Evolutionary conservation across 2,329 filamentous ascomycete species (phyloP), one percentile per base, ranked within the genome.

Genomic region (Allantophomopsis cytisporea): DNA sequence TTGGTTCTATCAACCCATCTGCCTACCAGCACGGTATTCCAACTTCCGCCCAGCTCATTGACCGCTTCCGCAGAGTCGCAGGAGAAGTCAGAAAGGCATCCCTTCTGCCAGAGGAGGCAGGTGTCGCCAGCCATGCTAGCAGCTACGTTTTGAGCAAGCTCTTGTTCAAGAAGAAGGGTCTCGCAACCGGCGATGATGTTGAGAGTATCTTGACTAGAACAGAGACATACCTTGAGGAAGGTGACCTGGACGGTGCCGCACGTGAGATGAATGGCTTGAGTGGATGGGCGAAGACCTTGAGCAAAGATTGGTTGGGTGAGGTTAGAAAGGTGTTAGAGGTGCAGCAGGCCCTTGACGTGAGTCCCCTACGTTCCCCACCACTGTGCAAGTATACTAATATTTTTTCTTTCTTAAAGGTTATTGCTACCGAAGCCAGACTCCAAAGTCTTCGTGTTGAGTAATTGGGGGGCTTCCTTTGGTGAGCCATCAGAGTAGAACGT

Each of bases 221-320:
- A 1, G 88, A 98, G 63, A 87, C 80, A 7, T 73, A 86, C 50
- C 71, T 98, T 15, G 88, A 98, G 64, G 86, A 96, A 63, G 91
- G 91, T 16, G 80, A 95, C 54, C 63, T 98, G 41, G 91, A 98
- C 59, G 80, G 73, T 39, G 91, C 91, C 2, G 88, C 91, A 12
- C 72, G 91, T 47, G 91, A 98, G 65, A 91, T 98, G 81, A 98
- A 96, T 57, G 76, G 79, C 2, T 68, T 98, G 36, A 73, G 81
- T 45, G 91, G 91, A 18, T 98, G 91, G 91, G 88, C 89, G 36
- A 94, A 91, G 71, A 89, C 88, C 32, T 64, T 98, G 56, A 93
- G 85, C 62, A 79, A 83, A 54, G 91, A 98, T 61, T 98, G 91
- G 91, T 63, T 98, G 50, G 73, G 71, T 39, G 91, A 98, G 68